Evolutionary conservation across 2,329 filamentous ascomycete species (phyloP).

Genomic region (Thelonectria olida): DNA sequence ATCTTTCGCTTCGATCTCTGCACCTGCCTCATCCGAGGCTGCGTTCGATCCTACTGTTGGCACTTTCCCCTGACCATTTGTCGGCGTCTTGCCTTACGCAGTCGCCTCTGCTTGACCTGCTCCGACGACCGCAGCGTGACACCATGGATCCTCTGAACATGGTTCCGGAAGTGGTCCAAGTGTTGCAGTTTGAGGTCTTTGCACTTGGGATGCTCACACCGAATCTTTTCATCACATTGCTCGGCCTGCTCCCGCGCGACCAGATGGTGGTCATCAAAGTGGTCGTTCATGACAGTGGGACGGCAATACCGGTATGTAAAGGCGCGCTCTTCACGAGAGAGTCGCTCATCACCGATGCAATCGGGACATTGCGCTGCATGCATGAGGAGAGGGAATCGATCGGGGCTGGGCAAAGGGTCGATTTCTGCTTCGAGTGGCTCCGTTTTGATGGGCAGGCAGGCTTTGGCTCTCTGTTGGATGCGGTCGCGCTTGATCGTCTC

Average conservation of each 20-base stretch:
- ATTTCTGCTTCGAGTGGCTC: neutral
- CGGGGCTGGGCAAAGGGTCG: neutral
- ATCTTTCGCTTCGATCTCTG: too few species aligned
- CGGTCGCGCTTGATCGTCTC: constrained; percentile 29
- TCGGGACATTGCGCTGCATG: constrained; percentile 1
- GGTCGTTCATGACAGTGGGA: constrained; percentile 27
- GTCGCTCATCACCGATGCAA: neutral
- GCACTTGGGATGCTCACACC: constrained; percentile 8
- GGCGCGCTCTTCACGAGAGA: neutral
- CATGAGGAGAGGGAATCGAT: constrained; percentile 3
- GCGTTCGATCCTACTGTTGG: too few species aligned
- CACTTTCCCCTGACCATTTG: too few species aligned
- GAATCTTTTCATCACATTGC: constrained; percentile 20
- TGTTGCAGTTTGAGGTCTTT: too few species aligned
- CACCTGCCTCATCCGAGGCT: too few species aligned
- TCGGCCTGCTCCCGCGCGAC: constrained; percentile 23
- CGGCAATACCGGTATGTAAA: neutral
- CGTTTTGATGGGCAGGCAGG: neutral
- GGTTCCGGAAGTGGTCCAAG: too few species aligned
- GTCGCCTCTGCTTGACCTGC: too few species aligned
- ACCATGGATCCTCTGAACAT: too few species aligned
- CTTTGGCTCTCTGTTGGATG: neutral
- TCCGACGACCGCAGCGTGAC: too few species aligned
- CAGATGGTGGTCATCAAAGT: constrained; percentile 35
- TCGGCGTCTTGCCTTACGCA: too few species aligned